These are phyloP conservation scores for Auriscalpium vulgare DNA, from an alignment of 768 basidiomycete species.

Conservation along the genomic window DNA sequence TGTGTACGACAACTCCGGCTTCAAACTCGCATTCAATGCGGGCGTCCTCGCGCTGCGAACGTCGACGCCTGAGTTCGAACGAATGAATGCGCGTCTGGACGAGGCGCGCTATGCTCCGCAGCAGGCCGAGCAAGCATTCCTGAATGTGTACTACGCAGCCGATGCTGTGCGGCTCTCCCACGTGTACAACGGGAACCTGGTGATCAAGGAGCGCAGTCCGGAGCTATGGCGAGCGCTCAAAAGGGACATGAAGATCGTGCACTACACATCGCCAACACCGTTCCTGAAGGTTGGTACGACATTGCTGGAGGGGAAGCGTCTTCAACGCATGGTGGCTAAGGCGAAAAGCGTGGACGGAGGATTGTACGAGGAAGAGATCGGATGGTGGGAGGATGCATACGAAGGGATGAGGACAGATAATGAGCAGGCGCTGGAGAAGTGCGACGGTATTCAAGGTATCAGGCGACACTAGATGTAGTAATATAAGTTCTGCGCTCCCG, in stretches of 20 bases:
- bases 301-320: conserved; percentile 19
- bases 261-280: conserved; percentile 31
- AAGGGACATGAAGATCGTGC: conserved; percentile 28
- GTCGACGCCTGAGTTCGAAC: conserved; percentile 20
- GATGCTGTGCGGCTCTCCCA: conserved; percentile 30
- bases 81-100: conserved; percentile 24
- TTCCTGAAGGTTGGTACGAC: conserved; percentile 11
- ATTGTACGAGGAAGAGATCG: conserved; percentile 26
- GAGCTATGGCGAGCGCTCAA: conserved; percentile 27
- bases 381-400: conserved; percentile 27
- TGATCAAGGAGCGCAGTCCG: conserved; percentile 27
- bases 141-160: conserved; percentile 32
- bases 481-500: too few relatives aligned
- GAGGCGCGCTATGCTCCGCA: conserved; percentile 24
- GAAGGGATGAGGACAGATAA: conserved; percentile 18
- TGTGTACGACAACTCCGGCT: conserved; percentile 21
- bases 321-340: conserved; percentile 17
- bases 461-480: too few relatives aligned
- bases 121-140: conserved; percentile 34
- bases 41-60: conserved; percentile 31
- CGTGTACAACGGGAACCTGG: conserved; percentile 35
- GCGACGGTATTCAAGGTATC: neutral
- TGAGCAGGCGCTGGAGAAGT: conserved; percentile 4
- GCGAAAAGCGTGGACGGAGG: conserved; percentile 18
- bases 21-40: conserved; percentile 29